A percentile compares a stretch with the other conserved stretches of the same genome.
phyloP scores from a whole-genome alignment of 768 basidiomycete genomes.

The Auricularia sp. region DNA sequence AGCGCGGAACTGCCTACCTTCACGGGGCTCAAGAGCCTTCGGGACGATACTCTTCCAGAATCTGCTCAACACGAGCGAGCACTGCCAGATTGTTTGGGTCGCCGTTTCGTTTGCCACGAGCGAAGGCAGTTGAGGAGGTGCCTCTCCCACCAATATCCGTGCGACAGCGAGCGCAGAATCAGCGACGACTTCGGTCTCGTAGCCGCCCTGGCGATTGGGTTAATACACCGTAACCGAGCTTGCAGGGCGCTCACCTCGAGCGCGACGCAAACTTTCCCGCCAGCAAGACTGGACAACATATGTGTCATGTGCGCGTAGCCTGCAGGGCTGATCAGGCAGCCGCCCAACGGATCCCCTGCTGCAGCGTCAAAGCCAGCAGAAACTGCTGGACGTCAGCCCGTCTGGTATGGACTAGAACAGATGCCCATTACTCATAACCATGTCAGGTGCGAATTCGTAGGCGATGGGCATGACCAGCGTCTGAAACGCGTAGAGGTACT shows the following conservation, averaged over 20 bases:
- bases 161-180: constrained; percentile 81
- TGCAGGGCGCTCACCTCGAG: constrained; percentile 56
- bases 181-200: constrained; percentile 84
- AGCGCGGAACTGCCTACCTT: constrained; percentile 37
- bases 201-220: constrained; percentile 63
- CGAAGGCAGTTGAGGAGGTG: constrained; percentile 64
- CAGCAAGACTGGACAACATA: constrained; percentile 83
- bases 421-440: constrained; percentile 71
- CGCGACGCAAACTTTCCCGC: constrained; percentile 82
- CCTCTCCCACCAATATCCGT: constrained; percentile 78
- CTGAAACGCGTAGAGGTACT: constrained; percentile 95
- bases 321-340: constrained; percentile 80
- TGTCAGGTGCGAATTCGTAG: constrained; percentile 89
- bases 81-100: constrained; percentile 83
- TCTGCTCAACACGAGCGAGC: constrained; percentile 77
- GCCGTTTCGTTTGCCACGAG: constrained; percentile 69
- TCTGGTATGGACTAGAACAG: background rate
- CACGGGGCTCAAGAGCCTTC: constrained; percentile 70
- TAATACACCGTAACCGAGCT: background rate
- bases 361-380: constrained; percentile 98
- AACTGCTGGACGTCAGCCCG: constrained; percentile 40
- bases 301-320: constrained; percentile 99
- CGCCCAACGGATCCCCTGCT: constrained; percentile 81
- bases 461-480: constrained; percentile 95
- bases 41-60: constrained; percentile 86